Evolutionary conservation across 768 basidiomycete species (phyloP), one percentile per base, ranked within the genome.

Genomic region (Agrocybe chaxingu): DNA sequence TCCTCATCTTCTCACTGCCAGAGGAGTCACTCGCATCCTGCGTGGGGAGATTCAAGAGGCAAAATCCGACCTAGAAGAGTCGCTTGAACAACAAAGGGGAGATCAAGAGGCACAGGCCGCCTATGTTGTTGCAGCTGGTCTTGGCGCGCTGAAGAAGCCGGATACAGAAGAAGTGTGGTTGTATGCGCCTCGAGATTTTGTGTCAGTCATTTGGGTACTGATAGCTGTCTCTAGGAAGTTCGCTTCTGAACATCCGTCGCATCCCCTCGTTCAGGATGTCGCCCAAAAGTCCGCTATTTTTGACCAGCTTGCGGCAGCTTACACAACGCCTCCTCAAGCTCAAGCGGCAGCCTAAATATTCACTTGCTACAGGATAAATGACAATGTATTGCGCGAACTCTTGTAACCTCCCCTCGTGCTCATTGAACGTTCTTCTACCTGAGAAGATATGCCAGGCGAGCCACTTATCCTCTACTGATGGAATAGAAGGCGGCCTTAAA

Each of bases 11-110:
- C 76, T 92, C 37, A 85, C 87, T 16, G 82, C 87, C n/a, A 81
- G 90, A 54, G 89, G 88, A 7, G 79, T 91, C 24, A 84, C 84
- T 24, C 84, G 89, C 39, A 79, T 92, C n/a, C 70, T 92, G 45
- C 77, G 85, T 13, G 86, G 86, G 52, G 88, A 92, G 58, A 69
- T 88, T 42, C 68, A 74, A 18, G 87, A 82, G 48, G 90, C 89
- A n/a, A 83, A 81, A 64, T 89, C 87, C 3, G 89, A 90, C 61
- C 66, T 92, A 47, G 87, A 89, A 56, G 89, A 92, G 63, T 82
- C 89, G 9, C 64, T 87, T 18, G 69, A 74, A 41, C 84, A 82
- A 58, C 76, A 78, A 53, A 73, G 73, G 51, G 77, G 64, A 7
- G 81, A 88, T 58, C 66, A 77, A 41, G 89, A 92, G 61, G 75